Conservation (phyloP, 1,284 basidiomycete species). For the Boletus smithii region DNA sequence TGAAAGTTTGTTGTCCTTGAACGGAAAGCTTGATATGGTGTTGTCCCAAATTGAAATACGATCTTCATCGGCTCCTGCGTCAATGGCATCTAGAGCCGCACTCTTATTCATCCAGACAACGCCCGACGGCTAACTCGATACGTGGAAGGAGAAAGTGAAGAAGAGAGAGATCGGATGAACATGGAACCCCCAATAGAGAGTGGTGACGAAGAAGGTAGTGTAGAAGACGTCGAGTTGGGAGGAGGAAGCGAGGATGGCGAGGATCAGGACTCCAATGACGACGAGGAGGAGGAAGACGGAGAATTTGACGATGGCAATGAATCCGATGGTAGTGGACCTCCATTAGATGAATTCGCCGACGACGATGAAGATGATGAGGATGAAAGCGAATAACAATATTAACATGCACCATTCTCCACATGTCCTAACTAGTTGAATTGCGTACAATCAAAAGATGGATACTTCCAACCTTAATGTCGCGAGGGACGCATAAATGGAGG, state of each 20-base stretch:
- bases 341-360: constrained; percentile 64
- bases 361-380: constrained; percentile 64
- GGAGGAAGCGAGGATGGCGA: constrained; percentile 55
- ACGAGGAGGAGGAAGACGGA: constrained; percentile 48
- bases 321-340: constrained; percentile 51
- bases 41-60: constrained; percentile 91
- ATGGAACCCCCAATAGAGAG: constrained; percentile 63
- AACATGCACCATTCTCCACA: not conserved
- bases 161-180: constrained; percentile 64
- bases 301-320: constrained; percentile 52
- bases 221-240: constrained; percentile 67
- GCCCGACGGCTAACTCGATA: constrained; percentile 51
- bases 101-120: constrained; percentile 28
- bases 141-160: constrained; percentile 76
- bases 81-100: constrained; percentile 42
- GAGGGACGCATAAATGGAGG: constrained; percentile 13
- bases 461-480: constrained; percentile 2
- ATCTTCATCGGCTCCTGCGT: constrained; percentile 58
- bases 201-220: constrained; percentile 61
- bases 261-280: constrained; percentile 51
- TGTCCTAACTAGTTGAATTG: not conserved
- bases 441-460: constrained; percentile 4
- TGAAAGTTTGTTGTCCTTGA: constrained; percentile 81
- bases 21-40: constrained; percentile 89
- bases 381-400: constrained; percentile 42